Percentiles rank a stretch among this genome's conserved stretches.
Evolutionary conservation across 345 rosid species (phyloP).

Genomic region (Acer yangbiense): DNA sequence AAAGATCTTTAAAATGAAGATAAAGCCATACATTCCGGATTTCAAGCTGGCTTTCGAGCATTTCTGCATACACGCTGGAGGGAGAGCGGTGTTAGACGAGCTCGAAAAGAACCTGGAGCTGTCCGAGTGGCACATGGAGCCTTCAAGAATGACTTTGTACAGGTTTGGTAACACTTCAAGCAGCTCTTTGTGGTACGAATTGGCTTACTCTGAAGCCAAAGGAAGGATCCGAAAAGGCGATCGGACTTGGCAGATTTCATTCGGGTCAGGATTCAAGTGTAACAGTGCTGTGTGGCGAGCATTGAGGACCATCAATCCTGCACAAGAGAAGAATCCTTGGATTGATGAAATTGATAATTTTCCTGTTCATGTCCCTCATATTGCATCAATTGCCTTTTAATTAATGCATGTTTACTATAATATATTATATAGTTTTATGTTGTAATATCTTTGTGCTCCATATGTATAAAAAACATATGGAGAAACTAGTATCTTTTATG

Average conservation of each 20-base stretch:
- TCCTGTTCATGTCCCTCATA: constrained; percentile 18
- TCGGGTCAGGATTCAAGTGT: constrained; percentile 49
- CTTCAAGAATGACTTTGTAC: constrained; percentile 74
- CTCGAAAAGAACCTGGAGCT: constrained; percentile 61
- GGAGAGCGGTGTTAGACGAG: constrained; percentile 67
- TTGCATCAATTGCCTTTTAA: neutral
- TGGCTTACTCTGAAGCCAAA: constrained; percentile 44
- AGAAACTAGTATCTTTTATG: too few species aligned
- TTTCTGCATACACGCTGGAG: constrained; percentile 73
- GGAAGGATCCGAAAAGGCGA: constrained; percentile 45
- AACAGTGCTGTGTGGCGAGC: constrained; percentile 36
- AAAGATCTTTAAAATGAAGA: constrained; percentile 45
- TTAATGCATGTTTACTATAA: neutral
- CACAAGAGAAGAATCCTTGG: constrained; percentile 31
- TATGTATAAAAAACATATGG: too few species aligned
- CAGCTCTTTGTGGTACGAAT: constrained; percentile 45
- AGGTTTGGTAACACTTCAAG: constrained; percentile 58
- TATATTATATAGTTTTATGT: too few species aligned
- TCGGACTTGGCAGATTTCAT: constrained; percentile 45
- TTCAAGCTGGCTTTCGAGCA: constrained; percentile 78
- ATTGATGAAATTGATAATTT: constrained; percentile 28
- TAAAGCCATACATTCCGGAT: constrained; percentile 60
- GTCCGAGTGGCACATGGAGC: constrained; percentile 68
- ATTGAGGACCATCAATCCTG: constrained; percentile 24
- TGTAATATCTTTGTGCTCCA: too few species aligned